Conservation (phyloP, 2,329 filamentous ascomycete genomes). For the Coniochaeta sp. region DNA sequence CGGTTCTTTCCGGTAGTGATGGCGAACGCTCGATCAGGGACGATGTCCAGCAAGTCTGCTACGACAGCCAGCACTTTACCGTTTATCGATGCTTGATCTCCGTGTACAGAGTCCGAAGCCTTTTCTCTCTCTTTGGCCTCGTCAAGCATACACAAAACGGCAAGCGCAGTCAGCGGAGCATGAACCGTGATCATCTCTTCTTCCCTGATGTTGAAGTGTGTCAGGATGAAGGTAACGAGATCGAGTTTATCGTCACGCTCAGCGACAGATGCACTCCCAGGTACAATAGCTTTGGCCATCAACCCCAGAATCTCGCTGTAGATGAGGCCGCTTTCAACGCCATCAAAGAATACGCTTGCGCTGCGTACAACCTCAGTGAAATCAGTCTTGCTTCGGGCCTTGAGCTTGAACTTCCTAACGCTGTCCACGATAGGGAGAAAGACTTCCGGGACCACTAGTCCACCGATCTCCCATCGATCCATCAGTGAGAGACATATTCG, state of each 20-base stretch:
- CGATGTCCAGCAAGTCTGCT: conserved; percentile 51
- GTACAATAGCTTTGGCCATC: conserved; percentile 51
- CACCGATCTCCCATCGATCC: conserved; percentile 97
- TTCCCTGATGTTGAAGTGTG: conserved; percentile 87
- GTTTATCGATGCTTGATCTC: conserved; percentile 10
- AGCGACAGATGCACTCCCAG: conserved; percentile 31
- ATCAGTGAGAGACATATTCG: conserved; percentile 90
- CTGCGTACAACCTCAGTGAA: conserved; percentile 86
- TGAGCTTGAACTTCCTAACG: conserved; percentile 65
- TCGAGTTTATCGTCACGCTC: conserved; percentile 58
- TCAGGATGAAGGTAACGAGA: conserved; percentile 73
- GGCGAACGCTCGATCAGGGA: conserved; percentile 58
- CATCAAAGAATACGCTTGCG: conserved; percentile 94
- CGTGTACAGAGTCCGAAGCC: conserved; percentile 5
- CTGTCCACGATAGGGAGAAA: conserved; percentile 82
- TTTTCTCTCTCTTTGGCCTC: conserved; percentile 35
- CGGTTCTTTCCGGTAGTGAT: conserved; percentile 14
- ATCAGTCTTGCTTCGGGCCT: conserved; percentile 57
- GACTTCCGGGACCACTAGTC: conserved; percentile 77
- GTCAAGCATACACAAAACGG: conserved; percentile 53
- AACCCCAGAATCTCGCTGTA: conserved; percentile 75
- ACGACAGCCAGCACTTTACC: conserved; percentile 39
- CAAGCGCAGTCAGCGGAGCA: conserved; percentile 68
- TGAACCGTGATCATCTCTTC: conserved; percentile 92
- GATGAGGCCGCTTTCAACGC: conserved; percentile 88